phyloP scores from a whole-genome alignment of 441 rosid genomes.

The Mallotus japonicus region DNA sequence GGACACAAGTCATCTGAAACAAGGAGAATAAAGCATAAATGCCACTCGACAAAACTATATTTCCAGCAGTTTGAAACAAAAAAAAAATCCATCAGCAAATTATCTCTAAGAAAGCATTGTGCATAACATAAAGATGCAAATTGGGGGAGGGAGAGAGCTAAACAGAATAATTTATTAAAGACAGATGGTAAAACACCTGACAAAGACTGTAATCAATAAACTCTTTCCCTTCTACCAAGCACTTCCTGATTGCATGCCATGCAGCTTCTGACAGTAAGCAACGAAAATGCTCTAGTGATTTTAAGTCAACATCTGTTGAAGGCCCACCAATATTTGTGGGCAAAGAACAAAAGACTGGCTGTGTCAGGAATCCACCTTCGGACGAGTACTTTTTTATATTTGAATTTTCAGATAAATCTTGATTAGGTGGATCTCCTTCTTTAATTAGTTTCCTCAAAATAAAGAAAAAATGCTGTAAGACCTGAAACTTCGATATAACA shows the following conservation, averaged over 20 bases:
- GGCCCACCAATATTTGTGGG: slow-evolving; percentile 32
- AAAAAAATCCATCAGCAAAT: background rate
- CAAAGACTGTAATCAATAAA: slow-evolving; percentile 70
- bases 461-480: slow-evolving; percentile 83
- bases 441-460: slow-evolving; percentile 72
- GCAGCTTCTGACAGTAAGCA: slow-evolving; percentile 55
- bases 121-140: slow-evolving; percentile 1
- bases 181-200: slow-evolving; percentile 59
- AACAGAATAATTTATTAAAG: slow-evolving; percentile 16
- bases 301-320: slow-evolving; percentile 38
- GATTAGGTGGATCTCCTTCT: slow-evolving; percentile 51
- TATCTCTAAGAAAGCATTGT: slow-evolving; percentile 1
- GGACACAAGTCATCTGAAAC: slow-evolving; percentile 94
- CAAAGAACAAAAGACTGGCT: slow-evolving; percentile 52
- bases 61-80: background rate
- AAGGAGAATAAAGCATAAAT: slow-evolving; percentile 23
- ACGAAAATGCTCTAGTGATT: slow-evolving; percentile 49
- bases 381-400: slow-evolving; percentile 43
- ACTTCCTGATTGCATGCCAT: slow-evolving; percentile 75
- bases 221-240: slow-evolving; percentile 82
- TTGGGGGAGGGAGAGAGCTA: slow-evolving; percentile 11
- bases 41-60: background rate
- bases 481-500: slow-evolving; percentile 64
- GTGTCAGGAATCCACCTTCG: slow-evolving; percentile 87
- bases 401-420: slow-evolving; percentile 36